These are phyloP conservation scores for Thymus mandschuricus DNA, from an alignment of 257 asterid species.

Conservation along the genomic window DNA sequence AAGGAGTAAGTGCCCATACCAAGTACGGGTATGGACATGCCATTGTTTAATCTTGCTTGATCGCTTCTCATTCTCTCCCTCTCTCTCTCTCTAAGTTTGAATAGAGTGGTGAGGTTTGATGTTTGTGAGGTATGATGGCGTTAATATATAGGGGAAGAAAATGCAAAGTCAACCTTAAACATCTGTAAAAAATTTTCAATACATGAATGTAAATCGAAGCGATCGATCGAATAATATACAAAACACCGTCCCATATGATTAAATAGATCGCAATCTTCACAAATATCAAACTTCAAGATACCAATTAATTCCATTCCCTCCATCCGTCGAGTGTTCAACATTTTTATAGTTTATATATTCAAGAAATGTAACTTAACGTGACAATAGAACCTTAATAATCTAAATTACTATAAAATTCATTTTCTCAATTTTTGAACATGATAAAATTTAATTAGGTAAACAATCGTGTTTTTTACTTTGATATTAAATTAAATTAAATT, in stretches of 20 bases:
- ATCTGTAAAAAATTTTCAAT: neutral
- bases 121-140: neutral
- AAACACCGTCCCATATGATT: conserved; percentile 36
- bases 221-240: conserved; percentile 20
- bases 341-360: too few relatives aligned
- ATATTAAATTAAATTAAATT: neutral
- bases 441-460: too few relatives aligned
- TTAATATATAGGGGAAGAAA: conserved; percentile 18
- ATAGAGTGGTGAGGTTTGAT: neutral
- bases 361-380: too few relatives aligned
- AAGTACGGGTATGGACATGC: conserved; percentile 58
- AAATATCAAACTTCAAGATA: conserved; percentile 18
- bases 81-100: neutral
- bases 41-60: conserved; percentile 70
- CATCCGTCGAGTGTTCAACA: too few relatives aligned
- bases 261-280: conserved; percentile 39
- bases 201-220: conserved; percentile 16
- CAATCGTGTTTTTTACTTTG: neutral
- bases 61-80: conserved; percentile 52
- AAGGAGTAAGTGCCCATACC: conserved; percentile 84
- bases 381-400: too few relatives aligned
- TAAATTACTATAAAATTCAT: too few relatives aligned
- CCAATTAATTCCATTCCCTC: neutral
- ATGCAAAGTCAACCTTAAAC: conserved; percentile 50
- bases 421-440: too few relatives aligned